Evolutionary conservation across 208 protist species (phyloP), one percentile per base, ranked within the genome.

Genomic region (Wallacemonas sp.): DNA sequence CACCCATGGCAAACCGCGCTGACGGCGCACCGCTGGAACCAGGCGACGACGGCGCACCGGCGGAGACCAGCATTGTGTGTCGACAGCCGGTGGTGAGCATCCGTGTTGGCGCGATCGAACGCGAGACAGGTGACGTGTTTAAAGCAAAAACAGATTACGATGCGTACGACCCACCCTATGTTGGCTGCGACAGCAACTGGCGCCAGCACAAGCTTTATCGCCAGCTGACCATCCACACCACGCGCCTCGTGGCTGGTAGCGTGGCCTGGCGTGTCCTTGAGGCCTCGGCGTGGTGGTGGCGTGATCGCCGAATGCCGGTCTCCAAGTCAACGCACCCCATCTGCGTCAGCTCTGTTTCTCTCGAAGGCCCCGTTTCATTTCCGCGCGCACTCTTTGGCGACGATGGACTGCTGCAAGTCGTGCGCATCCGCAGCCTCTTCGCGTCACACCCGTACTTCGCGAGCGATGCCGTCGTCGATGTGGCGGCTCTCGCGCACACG

Each of bases 211-310:
- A 26, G 29, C 26, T 24, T 11, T 58, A 58, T 24, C 52, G 52
- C 4, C 52, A 58, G 52, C 52, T 58, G 29, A 43, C 16, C 14
- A 21, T 58, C 0, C 30, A 58, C 32, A 24, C 52, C 9, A 39
- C 52, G 17, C 26, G 30, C 24, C 52, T 58, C 4, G 30, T 30
- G 9, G 29, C 52, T 4, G 52, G 52, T 0, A 58, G 52, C n/a
- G 30, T 41, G 26, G 52, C 52, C 6, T 58, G 52, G 52, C 30
- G 30, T 19, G 29, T 58, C 4, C 32, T 58, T 5, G 52, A 33
- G 17, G 32, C n/a, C 14, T 58, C 52, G 3, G 52, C 52, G n/a
- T 58, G 52, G 52, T 58, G 52, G 52, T 58, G 52, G 52, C 52
- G 52, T 17, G 52, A 58, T 39, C 26, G 52, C 4, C 52, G 30